A percentile compares a stretch with the other conserved stretches of the same genome.
Conservation (phyloP, 495 filamentous ascomycete species). For the Neurospora sp. region DNA sequence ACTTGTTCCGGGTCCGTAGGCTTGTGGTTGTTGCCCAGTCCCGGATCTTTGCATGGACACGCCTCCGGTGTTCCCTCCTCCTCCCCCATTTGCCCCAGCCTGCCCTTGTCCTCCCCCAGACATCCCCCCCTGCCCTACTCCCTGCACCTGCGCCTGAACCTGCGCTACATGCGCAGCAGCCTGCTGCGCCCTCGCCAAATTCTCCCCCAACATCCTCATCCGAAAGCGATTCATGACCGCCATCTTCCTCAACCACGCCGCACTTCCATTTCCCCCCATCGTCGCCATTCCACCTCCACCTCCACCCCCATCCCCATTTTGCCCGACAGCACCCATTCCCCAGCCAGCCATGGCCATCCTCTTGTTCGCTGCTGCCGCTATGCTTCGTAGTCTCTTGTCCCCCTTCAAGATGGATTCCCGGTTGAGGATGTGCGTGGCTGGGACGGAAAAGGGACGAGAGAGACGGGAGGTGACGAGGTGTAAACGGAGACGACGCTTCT, state of each 20-base stretch:
- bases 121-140: not conserved
- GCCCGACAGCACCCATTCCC: constrained; percentile 25
- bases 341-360: constrained; percentile 8
- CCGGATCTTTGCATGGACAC: not conserved
- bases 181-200: not conserved
- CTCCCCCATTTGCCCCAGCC: not conserved
- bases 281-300: not conserved
- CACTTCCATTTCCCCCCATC: not conserved
- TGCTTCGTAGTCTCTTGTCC: constrained; percentile 39
- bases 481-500: constrained; percentile 57
- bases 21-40: not conserved
- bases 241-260: constrained; percentile 18
- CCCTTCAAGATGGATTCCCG: constrained; percentile 33
- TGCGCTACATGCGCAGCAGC: not conserved
- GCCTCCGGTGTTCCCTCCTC: not conserved
- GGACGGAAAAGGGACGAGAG: constrained; percentile 55
- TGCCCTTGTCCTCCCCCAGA: not conserved
- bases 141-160: not conserved
- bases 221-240: constrained; percentile 24
- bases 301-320: not conserved
- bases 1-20: not conserved
- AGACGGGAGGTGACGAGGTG: constrained; percentile 59
- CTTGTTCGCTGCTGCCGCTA: not conserved
- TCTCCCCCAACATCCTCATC: constrained; percentile 6
- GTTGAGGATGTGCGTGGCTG: constrained; percentile 57